Conservation (phyloP, 495 filamentous ascomycete species). For the Amphirosellinia nigrospora region DNA sequence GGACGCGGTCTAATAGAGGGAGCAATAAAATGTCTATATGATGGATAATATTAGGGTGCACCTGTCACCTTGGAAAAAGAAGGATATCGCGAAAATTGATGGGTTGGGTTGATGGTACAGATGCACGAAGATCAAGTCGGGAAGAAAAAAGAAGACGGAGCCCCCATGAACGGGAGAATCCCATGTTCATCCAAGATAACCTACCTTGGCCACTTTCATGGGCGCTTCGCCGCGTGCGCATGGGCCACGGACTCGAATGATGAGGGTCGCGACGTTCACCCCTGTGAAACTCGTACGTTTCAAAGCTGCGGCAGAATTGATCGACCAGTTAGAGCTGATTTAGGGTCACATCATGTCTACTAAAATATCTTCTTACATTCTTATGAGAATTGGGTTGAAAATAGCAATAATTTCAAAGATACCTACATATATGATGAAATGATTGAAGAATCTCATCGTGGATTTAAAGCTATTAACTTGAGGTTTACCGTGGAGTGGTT, state of each 20-base stretch:
- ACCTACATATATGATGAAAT: not conserved
- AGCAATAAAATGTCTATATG: constrained; percentile 19
- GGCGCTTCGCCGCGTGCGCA: not conserved
- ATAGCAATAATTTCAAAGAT: not conserved
- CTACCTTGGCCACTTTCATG: constrained; percentile 4
- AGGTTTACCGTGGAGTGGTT: not conserved
- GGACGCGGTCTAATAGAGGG: not conserved
- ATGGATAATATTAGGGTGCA: constrained; percentile 37
- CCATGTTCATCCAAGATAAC: not conserved
- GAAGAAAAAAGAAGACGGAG: constrained; percentile 21
- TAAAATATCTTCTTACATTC: not conserved
- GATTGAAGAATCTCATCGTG: not conserved
- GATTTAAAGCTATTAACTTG: not conserved
- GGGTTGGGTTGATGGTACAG: not conserved
- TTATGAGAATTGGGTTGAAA: not conserved
- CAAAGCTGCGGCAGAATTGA: constrained; percentile 50
- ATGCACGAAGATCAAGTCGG: constrained; percentile 22
- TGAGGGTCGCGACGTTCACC: constrained; percentile 13
- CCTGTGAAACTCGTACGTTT: constrained; percentile 45
- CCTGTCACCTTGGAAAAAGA: constrained; percentile 38
- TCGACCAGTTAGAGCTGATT: constrained; percentile 36
- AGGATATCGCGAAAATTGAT: constrained; percentile 4
- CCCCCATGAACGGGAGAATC: constrained; percentile 16
- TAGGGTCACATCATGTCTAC: not conserved
- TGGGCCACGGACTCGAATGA: constrained; percentile 16